Conservation (phyloP, 257 asterid species). For the Scutellaria minor region DNA sequence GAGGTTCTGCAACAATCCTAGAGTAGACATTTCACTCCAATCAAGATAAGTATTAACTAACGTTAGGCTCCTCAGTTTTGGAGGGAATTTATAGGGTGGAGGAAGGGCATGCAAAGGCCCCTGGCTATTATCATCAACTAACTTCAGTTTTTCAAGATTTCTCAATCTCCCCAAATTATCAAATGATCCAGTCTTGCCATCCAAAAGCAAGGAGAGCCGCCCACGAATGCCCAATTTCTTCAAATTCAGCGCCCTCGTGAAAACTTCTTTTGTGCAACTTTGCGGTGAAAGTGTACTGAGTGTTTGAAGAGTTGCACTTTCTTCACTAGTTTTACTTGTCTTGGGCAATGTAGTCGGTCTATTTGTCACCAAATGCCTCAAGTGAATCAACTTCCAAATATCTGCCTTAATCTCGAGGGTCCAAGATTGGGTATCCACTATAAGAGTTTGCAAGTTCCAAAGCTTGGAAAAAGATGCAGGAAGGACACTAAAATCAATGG, state of each 20-base stretch:
- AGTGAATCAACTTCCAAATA: conserved; percentile 32
- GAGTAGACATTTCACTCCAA: conserved; percentile 43
- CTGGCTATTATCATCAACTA: conserved; percentile 43
- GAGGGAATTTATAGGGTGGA: conserved; percentile 45
- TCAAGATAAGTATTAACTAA: conserved; percentile 40
- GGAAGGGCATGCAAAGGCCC: conserved; percentile 44
- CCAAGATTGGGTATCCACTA: conserved; percentile 24
- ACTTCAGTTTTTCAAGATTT: conserved; percentile 54
- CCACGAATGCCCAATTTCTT: conserved; percentile 63
- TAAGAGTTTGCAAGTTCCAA: conserved; percentile 40
- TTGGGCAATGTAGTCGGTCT: conserved; percentile 5
- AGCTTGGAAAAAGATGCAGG: conserved; percentile 35
- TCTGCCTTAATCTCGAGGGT: conserved; percentile 29
- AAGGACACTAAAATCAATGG: conserved; percentile 18
- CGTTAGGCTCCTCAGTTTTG: conserved; percentile 43
- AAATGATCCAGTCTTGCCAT: conserved; percentile 42
- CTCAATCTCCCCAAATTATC: conserved; percentile 44
- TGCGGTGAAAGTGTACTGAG: conserved; percentile 43
- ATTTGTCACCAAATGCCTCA: conserved; percentile 44
- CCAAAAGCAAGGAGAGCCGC: conserved; percentile 39
- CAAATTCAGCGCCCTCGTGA: conserved; percentile 46
- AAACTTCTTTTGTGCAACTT: conserved; percentile 50
- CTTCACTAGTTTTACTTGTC: neutral
- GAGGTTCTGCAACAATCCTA: conserved; percentile 40
- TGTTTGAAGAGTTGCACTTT: conserved; percentile 34